Evolutionary conservation across 169 alveolate genomes (phyloP), one percentile per base, ranked within the genome.

Genomic region (Blepharisma undulans): DNA sequence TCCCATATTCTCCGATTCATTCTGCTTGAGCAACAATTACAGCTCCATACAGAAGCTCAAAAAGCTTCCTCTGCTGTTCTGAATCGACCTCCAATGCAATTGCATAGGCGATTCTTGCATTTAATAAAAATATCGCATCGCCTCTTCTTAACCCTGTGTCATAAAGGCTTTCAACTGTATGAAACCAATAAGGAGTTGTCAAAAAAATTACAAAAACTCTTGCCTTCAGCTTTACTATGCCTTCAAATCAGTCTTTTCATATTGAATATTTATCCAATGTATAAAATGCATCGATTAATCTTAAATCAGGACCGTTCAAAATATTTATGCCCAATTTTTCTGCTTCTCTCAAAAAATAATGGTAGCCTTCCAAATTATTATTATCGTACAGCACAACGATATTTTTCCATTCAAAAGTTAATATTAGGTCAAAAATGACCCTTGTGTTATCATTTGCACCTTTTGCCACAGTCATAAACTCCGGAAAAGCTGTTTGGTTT

Each of bases 131-230:
- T 3, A 48, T 2, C 7, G 18, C 12, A 5, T 74, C 80, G 0
- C 80, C 87, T 21, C 34, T 79, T 79, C 87, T 79, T 27, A 79
- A 3, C 25, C 87, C 87, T 79, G 66, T 6, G 14, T 79, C 87
- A 8, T 79, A 79, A 5, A 79, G 19, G 10, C 87, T 33, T 79
- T 79, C 87, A 10, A 33, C 29, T n/a, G 25, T 6, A 32, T 79
- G 76, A 33, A 2, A 79, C 8, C 30, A 27, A 6, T 0, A 1
- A 18, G 66, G 66, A 48, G 66, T 0, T 0, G 3, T 48, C 10
- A 48, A 48, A 48, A 48, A 2, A 0, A 48, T 48, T 10, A 48
- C 2, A 48, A 48, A 1, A 48, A 48, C 21, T 5, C 66, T 48
- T 0, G 14, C 66, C 14, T 48, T 48, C 14, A 48, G 14, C 1